Percentiles rank a stretch among this genome's conserved stretches.
Evolutionary conservation across 768 basidiomycete species (phyloP).

Genomic region (Trametes sanguinea): DNA sequence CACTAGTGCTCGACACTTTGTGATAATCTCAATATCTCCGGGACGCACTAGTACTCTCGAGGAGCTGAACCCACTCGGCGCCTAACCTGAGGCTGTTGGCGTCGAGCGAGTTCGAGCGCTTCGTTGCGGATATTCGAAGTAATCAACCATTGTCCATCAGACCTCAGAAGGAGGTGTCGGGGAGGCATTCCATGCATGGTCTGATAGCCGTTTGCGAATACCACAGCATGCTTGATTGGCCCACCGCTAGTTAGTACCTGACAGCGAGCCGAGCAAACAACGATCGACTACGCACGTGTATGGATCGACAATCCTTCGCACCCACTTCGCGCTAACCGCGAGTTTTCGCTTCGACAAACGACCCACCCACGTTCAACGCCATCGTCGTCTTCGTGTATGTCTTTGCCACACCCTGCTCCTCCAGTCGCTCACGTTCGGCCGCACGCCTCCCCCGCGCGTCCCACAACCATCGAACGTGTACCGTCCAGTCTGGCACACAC

Average conservation of each 20-base stretch:
- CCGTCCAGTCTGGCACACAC: background rate
- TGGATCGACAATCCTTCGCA: background rate
- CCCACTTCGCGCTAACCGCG: background rate
- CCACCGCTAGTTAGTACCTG: background rate
- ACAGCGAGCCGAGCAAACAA: background rate
- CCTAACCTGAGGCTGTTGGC: too few species aligned
- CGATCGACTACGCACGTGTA: conserved; percentile 13
- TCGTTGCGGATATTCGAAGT: too few species aligned
- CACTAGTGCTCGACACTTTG: too few species aligned
- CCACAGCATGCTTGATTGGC: too few species aligned
- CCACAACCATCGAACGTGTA: conserved; percentile 12
- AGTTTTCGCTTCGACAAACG: background rate
- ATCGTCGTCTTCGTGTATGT: background rate
- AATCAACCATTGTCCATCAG: too few species aligned
- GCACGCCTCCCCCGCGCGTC: background rate
- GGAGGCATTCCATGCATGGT: too few species aligned
- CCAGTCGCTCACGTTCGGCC: conserved; percentile 5
- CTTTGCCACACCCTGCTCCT: background rate
- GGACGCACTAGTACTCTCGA: too few species aligned
- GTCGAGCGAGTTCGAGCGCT: too few species aligned
- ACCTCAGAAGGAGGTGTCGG: too few species aligned
- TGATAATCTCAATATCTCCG: too few species aligned
- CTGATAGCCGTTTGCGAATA: too few species aligned
- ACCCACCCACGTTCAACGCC: conserved; percentile 1
- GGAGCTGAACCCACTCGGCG: too few species aligned